Conservation (phyloP, 768 basidiomycete genomes). For the Pulveroboletus sp. region DNA sequence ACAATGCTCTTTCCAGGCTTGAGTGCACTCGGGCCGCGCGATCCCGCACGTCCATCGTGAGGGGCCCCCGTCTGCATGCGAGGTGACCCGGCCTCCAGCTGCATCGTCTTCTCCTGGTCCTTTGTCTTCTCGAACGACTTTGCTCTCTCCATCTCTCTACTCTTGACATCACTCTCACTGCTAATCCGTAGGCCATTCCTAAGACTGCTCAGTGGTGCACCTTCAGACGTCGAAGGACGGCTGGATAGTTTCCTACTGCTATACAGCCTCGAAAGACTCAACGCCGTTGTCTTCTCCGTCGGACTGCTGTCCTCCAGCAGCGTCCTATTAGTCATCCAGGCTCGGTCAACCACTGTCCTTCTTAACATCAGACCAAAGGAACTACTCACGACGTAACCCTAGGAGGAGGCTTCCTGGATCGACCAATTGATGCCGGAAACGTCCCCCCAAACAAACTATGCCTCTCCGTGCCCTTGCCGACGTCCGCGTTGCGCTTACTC, state of each 20-base stretch:
- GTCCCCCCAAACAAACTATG: slow-evolving; percentile 78
- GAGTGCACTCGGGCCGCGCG: slow-evolving; percentile 34
- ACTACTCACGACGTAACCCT: slow-evolving; percentile 56
- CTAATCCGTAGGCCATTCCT: slow-evolving; percentile 21
- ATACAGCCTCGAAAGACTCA: slow-evolving; percentile 48
- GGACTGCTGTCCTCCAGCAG: slow-evolving; percentile 32
- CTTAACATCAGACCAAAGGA: background rate
- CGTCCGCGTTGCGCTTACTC: slow-evolving; percentile 49
- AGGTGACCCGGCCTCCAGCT: slow-evolving; percentile 35
- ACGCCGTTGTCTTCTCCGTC: slow-evolving; percentile 42
- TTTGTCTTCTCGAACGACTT: slow-evolving; percentile 19
- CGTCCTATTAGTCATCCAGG: slow-evolving; percentile 18
- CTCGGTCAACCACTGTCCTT: background rate
- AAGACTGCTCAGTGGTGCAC: slow-evolving; percentile 22
- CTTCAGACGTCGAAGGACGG: slow-evolving; percentile 41
- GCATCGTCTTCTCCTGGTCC: slow-evolving; percentile 19
- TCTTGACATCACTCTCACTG: slow-evolving; percentile 19
- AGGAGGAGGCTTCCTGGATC: slow-evolving; percentile 77
- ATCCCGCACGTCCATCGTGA: slow-evolving; percentile 18
- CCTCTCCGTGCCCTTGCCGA: slow-evolving; percentile 45
- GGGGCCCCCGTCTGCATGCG: slow-evolving; percentile 51
- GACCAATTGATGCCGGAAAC: slow-evolving; percentile 57
- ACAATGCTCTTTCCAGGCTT: slow-evolving; percentile 70
- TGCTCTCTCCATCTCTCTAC: slow-evolving; percentile 17
- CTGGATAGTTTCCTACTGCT: slow-evolving; percentile 40